Evolutionary conservation across 177 flowering plant genomes (phyloP), one percentile per base, ranked within the genome.

Genomic region (Vitis hybrid): DNA sequence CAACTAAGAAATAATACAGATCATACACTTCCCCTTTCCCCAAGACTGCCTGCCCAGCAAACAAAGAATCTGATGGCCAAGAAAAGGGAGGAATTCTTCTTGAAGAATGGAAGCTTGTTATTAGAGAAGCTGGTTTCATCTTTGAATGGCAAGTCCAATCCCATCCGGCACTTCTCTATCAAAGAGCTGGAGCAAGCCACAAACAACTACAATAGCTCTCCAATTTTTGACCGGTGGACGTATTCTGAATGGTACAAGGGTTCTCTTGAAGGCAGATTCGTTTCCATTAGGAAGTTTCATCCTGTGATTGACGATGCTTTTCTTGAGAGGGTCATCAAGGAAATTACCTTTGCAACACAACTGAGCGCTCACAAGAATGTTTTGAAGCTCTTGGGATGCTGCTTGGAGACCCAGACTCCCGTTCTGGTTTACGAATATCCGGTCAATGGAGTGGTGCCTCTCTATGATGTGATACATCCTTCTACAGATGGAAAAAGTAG

Each of bases 371-470:
- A 71, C 45, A 55, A 20, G 51, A 75, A 71, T 31, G 66, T 63
- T 51, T 33, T 75, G 55, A 70, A 66, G 60, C 57, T 75, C 53
- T 10, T 71, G 13, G 78, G 78, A 10, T 70, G 74, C 61, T 70
- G 74, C 61, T 29, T 75, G 15, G 74, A 75, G 11, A 70, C 71
- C 10, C 5, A 69, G 7, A 10, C 15, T n/a, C 73, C 73, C 3
- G 66, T 60, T 10, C 33, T 65, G 6, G 73, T 74, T 1, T 60
- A 18, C 33, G 77, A 60, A 31, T 49, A 15, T 26, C 22, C 33
- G n/a, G 16, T 26, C 4, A 48, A 50, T 10, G 53, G 58, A 2
- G 12, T 50, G 22, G 22, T 11, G 3, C 18, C 59, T 22, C 62
- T 74, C 2, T 49, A 56, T 29, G 66, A 51, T 61, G 2, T 2